Evolutionary conservation across 208 protist species (phyloP), one percentile per base, ranked within the genome.

Genomic region (Porcisia deanei): DNA sequence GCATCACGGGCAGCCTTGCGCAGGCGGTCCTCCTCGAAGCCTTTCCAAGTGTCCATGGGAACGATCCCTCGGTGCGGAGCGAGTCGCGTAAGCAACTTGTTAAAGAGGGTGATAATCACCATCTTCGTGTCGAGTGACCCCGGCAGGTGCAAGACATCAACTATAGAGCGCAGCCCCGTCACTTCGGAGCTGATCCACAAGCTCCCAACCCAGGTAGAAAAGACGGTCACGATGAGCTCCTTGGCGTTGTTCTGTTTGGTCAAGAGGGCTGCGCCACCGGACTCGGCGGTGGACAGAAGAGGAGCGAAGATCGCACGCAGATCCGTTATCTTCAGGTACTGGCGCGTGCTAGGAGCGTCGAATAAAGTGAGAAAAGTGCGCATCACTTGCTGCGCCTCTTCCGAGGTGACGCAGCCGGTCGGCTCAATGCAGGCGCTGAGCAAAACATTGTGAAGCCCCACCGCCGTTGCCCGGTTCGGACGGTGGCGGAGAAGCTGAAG

Each of bases 71-170:
- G 85, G 59, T 97, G 94, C 34, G 94, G 90, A 30, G 94, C 94
- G 43, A 97, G 77, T 6, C 85, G 85, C 16, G 60, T 74, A 37
- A 97, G 76, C 34, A 97, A 71, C 63, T 91, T 90, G 80, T 95
- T 94, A 78, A 96, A 96, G 52, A 97, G 70, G 20, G 87, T 92
- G 30, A 97, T 76, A 70, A 97, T 83, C n/a, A 97, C 83, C 84
- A 97, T 92, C 66, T 94, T 94, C 22, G 89, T 85, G 70, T 97
- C 94, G 18, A 94, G 52, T 49, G 94, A 85, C 37, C 90, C 89
- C 37, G 94, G 94, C 55, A 97, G 86, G 66, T 96, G 87, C 47
- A 97, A 79, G 37, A 97, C 60, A 68, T 97, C 90, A 69, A 94
- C 92, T 37, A 97, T 66, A 1, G 94, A 84, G 61, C 94, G 90